A percentile compares a stretch with the other conserved stretches of the same genome.
Conservation (phyloP, 2,329 filamentous ascomycete genomes). For the Magnaporthiopsis incrustans region DNA sequence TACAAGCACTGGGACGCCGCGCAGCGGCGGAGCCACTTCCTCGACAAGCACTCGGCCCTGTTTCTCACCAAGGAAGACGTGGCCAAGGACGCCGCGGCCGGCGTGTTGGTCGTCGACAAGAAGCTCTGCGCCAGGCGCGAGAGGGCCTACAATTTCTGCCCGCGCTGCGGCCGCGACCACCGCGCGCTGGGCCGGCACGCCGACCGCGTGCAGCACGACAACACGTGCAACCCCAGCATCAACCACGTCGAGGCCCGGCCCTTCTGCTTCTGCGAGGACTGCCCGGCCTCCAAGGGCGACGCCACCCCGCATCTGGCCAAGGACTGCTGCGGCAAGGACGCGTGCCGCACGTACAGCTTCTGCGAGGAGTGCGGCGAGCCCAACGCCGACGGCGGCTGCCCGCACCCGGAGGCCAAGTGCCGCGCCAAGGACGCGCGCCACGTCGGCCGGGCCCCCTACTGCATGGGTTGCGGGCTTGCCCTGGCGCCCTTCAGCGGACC, state of each 20-base stretch:
- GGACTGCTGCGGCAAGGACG: not conserved
- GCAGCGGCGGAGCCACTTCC: constrained; percentile 6
- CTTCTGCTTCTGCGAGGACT: constrained; percentile 8
- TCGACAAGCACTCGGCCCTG: not conserved
- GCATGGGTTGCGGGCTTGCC: constrained; percentile 11
- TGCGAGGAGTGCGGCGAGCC: constrained; percentile 9
- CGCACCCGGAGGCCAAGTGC: constrained; percentile 8
- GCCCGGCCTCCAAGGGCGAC: constrained; percentile 3
- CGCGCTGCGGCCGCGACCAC: constrained; percentile 14
- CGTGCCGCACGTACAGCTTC: not conserved
- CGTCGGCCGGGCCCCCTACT: constrained; percentile 4
- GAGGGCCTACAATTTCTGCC: constrained; percentile 12
- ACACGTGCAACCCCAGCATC: constrained; percentile 10
- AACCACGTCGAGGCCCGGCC: not conserved
- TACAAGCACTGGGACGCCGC: constrained; percentile 5
- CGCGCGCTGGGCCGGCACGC: constrained; percentile 8
- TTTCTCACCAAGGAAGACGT: not conserved
- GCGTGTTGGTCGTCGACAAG: not conserved
- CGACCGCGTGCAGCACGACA: constrained; percentile 13
- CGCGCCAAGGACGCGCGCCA: constrained; percentile 9
- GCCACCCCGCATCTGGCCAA: not conserved
- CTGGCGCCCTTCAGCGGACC: constrained; percentile 5
- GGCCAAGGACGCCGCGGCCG: not conserved
- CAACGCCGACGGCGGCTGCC: constrained; percentile 4
- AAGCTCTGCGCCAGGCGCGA: constrained; percentile 7